Percentiles rank a stretch among this genome's conserved stretches.
phyloP scores from a whole-genome alignment of 768 basidiomycete genomes.

The Mycena polygramma region DNA sequence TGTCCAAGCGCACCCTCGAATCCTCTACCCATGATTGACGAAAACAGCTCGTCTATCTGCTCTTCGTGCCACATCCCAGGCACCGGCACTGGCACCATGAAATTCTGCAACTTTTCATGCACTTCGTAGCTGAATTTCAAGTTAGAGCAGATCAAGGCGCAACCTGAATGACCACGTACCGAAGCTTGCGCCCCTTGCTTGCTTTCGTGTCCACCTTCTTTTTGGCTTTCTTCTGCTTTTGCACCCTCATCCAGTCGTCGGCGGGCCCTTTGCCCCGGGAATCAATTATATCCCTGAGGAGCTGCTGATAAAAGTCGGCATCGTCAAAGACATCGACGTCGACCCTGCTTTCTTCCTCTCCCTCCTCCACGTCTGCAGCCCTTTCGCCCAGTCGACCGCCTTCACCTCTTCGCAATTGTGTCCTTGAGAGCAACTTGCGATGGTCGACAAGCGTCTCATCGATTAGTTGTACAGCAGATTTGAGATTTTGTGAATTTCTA shows the following conservation, averaged over 20 bases:
- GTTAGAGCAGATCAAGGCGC: neutral
- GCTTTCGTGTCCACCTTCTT: constrained; percentile 96
- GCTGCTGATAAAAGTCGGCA: constrained; percentile 92
- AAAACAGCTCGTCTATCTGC: constrained; percentile 95
- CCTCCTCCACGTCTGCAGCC: constrained; percentile 47
- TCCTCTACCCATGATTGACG: constrained; percentile 85
- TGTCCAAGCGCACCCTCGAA: constrained; percentile 56
- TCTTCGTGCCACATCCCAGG: constrained; percentile 91
- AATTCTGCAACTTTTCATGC: constrained; percentile 96
- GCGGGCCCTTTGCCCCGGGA: constrained; percentile 59
- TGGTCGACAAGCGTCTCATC: constrained; percentile 78
- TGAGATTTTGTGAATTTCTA: constrained; percentile 66
- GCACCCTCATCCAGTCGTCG: constrained; percentile 74
- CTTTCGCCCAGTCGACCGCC: constrained; percentile 57
- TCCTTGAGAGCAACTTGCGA: constrained; percentile 71
- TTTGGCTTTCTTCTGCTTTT: constrained; percentile 80
- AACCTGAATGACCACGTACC: constrained; percentile 60
- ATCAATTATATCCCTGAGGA: constrained; percentile 93
- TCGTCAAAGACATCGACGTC: constrained; percentile 82
- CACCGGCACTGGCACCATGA: constrained; percentile 90
- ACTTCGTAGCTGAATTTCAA: constrained; percentile 77
- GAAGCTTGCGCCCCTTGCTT: constrained; percentile 93
- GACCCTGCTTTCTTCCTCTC: constrained; percentile 48
- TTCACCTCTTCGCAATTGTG: constrained; percentile 68
- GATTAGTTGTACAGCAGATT: constrained; percentile 80